These are phyloP conservation scores for Metschnikowia kofuensis DNA, from an alignment of 805 yeast species.

Conservation along the genomic window DNA sequence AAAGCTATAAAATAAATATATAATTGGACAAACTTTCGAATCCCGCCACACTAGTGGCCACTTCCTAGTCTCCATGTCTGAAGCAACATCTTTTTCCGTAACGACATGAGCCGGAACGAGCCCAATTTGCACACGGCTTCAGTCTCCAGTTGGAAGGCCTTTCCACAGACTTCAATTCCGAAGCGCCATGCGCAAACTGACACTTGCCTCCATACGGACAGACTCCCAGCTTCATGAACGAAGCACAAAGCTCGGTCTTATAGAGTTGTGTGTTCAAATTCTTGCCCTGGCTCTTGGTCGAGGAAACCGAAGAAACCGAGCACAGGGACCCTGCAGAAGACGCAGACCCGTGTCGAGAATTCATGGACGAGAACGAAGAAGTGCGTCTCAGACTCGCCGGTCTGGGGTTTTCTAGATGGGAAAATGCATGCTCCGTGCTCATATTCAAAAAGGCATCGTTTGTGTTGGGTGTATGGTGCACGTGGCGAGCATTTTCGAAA, in stretches of 20 bases:
- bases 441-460: no score
- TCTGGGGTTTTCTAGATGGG: background rate
- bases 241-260: constrained; percentile 87
- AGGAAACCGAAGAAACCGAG: background rate
- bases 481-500: background rate
- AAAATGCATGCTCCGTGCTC: background rate
- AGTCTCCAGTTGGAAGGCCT: constrained; percentile 86
- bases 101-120: constrained; percentile 74
- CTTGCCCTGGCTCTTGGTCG: constrained; percentile 5
- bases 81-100: constrained; percentile 92
- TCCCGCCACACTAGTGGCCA: no score
- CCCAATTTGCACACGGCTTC: constrained; percentile 88
- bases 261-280: constrained; percentile 62
- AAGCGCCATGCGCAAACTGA: constrained; percentile 89
- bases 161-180: constrained; percentile 69
- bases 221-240: constrained; percentile 59
- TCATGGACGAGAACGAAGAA: constrained; percentile 1
- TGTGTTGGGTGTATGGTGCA: no score
- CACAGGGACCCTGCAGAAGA: constrained; percentile 5
- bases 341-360: constrained; percentile 11
- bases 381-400: constrained; percentile 8
- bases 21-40: no score
- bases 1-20: constrained; percentile 3
- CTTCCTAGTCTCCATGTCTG: constrained; percentile 57
- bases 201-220: constrained; percentile 92